Percentiles rank a stretch among this genome's conserved stretches.
These are phyloP conservation scores for Arthrobotrys musiformis DNA, from an alignment of 2,329 filamentous ascomycete genomes.

Conservation along the genomic window DNA sequence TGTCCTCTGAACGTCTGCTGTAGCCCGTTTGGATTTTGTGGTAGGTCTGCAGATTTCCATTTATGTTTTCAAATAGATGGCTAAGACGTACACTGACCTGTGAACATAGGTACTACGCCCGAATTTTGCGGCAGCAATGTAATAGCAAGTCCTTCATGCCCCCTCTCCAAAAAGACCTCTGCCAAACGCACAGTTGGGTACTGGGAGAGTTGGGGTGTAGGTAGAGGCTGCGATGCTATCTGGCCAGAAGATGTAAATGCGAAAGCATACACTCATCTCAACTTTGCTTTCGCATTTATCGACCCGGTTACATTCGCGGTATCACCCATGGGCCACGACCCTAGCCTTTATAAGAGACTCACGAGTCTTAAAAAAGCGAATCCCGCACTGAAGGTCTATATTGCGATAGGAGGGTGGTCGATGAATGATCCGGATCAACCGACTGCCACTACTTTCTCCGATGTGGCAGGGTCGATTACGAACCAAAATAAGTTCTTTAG, in stretches of 20 bases:
- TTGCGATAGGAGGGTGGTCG: constrained; percentile 64
- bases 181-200: constrained; percentile 55
- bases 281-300: constrained; percentile 58
- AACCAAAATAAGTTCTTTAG: constrained; percentile 52
- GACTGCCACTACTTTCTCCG: constrained; percentile 57
- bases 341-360: constrained; percentile 58
- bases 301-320: constrained; percentile 58
- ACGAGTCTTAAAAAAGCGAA: constrained; percentile 61
- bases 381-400: constrained; percentile 60
- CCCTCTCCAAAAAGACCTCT: constrained; percentile 23
- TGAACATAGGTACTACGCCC: constrained; percentile 4
- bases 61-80: background rate
- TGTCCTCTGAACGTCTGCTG: constrained; percentile 30
- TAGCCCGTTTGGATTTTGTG: constrained; percentile 5
- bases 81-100: background rate
- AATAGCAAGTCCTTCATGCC: constrained; percentile 36
- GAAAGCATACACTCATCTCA: constrained; percentile 57
- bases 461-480: constrained; percentile 56
- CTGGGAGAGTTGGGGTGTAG: constrained; percentile 50
- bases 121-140: constrained; percentile 22
- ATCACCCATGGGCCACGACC: constrained; percentile 26
- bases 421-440: constrained; percentile 61
- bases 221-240: constrained; percentile 44
- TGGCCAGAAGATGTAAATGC: constrained; percentile 48
- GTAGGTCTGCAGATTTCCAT: background rate